phyloP scores from a whole-genome alignment of 176 grass and related monocot species.

The Carex pumila region DNA sequence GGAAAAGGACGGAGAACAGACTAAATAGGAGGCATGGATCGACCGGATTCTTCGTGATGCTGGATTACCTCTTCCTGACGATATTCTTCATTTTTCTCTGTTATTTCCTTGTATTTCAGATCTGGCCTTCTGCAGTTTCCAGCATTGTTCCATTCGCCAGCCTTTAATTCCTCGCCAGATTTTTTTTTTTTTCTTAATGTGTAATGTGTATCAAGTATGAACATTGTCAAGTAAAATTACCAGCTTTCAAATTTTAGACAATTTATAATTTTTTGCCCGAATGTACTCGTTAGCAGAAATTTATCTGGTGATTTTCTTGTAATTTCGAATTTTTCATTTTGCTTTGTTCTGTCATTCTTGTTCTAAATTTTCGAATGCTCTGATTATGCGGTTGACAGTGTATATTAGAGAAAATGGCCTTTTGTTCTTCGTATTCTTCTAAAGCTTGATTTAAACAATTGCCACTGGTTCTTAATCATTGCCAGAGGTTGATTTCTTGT shows the following conservation, averaged over 20 bases:
- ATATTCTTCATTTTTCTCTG: slow-evolving; percentile 73
- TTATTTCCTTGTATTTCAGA: slow-evolving; percentile 55
- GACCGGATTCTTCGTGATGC: slow-evolving; percentile 59
- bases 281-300: neutral
- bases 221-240: neutral
- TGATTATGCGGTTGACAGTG: neutral
- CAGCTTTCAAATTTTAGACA: neutral
- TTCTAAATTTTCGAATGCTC: neutral
- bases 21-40: slow-evolving; percentile 47
- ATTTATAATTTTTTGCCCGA: neutral
- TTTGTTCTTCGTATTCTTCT: neutral
- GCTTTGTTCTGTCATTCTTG: neutral
- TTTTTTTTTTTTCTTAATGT: neutral
- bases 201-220: neutral
- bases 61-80: slow-evolving; percentile 85
- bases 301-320: neutral
- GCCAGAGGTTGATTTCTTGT: no score
- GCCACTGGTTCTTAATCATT: no score
- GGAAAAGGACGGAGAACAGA: neutral
- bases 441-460: no score
- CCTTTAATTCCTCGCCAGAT: neutral
- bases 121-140: slow-evolving; percentile 32
- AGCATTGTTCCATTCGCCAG: neutral
- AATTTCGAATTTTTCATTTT: neutral
- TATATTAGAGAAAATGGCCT: neutral